A percentile compares a stretch with the other conserved stretches of the same genome.
These are phyloP conservation scores for Penicillium salamii DNA, from an alignment of 495 filamentous ascomycete species.

Conservation along the genomic window DNA sequence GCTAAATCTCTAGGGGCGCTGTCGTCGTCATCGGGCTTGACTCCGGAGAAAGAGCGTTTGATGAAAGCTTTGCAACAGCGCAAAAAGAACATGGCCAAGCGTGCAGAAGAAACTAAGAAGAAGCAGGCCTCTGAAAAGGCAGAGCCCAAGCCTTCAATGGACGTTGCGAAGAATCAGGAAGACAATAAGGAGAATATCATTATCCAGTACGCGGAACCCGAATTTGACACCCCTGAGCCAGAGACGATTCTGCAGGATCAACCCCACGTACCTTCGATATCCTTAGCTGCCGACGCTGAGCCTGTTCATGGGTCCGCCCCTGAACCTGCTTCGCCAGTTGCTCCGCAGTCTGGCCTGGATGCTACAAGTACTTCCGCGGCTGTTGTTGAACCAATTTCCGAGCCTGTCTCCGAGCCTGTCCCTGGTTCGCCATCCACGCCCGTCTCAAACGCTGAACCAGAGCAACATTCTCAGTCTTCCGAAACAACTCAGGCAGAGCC, in stretches of 20 bases:
- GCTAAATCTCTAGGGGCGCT: constrained; percentile 46
- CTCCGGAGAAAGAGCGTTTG: constrained; percentile 83
- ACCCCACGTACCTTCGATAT: not conserved
- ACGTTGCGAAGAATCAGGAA: constrained; percentile 3
- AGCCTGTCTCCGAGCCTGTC: not conserved
- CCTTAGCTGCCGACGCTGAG: not conserved
- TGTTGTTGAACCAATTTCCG: not conserved
- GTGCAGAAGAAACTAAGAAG: constrained; percentile 33
- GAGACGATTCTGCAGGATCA: constrained; percentile 1
- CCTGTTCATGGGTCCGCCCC: constrained; percentile 4
- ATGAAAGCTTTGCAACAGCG: constrained; percentile 92
- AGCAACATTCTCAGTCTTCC: constrained; percentile 1
- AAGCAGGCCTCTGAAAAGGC: constrained; percentile 20
- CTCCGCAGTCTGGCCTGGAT: no score
- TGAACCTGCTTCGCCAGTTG: constrained; percentile 1
- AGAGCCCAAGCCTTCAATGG: constrained; percentile 2
- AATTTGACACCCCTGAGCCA: constrained; percentile 2
- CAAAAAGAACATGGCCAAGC: constrained; percentile 66
- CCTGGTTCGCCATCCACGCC: not conserved
- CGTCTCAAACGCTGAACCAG: not conserved
- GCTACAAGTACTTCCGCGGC: no score
- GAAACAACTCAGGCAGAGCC: constrained; percentile 18
- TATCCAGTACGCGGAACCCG: constrained; percentile 3
- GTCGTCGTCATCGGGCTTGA: constrained; percentile 59
- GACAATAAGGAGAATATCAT: constrained; percentile 36